phyloP scores from a whole-genome alignment of 1,284 basidiomycete genomes.

The Leccinum pachyderme region DNA sequence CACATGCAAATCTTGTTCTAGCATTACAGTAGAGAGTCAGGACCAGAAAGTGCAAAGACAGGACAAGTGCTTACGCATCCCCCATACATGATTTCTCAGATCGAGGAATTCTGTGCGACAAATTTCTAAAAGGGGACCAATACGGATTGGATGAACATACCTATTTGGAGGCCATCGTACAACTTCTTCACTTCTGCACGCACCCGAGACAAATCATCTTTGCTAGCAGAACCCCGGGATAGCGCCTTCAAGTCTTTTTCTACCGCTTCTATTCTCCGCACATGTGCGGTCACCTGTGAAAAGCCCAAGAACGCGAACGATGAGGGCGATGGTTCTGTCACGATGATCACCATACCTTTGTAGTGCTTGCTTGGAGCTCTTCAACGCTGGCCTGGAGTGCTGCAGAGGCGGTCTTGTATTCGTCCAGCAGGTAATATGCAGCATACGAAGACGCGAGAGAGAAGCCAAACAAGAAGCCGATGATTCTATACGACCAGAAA shows the following conservation, averaged over 20 bases:
- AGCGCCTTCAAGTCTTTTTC: conserved; percentile 86
- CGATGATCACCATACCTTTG: conserved; percentile 51
- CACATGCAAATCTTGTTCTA: conserved; percentile 80
- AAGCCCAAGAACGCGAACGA: background rate
- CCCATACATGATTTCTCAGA: conserved; percentile 76
- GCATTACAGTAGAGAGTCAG: background rate
- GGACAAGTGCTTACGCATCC: conserved; percentile 63
- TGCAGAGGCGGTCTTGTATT: conserved; percentile 85
- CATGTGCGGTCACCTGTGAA: conserved; percentile 75
- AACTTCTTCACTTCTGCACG: conserved; percentile 84
- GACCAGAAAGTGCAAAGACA: background rate
- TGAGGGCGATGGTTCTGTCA: conserved; percentile 21
- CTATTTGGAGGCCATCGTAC: conserved; percentile 76
- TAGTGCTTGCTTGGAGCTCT: conserved; percentile 80
- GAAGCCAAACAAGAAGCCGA: conserved; percentile 89
- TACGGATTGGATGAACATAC: conserved; percentile 38
- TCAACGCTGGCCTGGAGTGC: conserved; percentile 84
- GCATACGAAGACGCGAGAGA: conserved; percentile 82
- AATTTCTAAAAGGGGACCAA: background rate
- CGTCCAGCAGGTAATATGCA: conserved; percentile 85
- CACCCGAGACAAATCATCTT: conserved; percentile 76
- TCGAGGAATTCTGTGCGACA: conserved; percentile 61
- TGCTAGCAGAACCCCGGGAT: conserved; percentile 61
- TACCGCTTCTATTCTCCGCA: conserved; percentile 81
- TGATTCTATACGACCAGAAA: conserved; percentile 51